These are phyloP conservation scores for Pseudogymnoascus sp. DNA, from an alignment of 2,329 filamentous ascomycete species.

Conservation along the genomic window DNA sequence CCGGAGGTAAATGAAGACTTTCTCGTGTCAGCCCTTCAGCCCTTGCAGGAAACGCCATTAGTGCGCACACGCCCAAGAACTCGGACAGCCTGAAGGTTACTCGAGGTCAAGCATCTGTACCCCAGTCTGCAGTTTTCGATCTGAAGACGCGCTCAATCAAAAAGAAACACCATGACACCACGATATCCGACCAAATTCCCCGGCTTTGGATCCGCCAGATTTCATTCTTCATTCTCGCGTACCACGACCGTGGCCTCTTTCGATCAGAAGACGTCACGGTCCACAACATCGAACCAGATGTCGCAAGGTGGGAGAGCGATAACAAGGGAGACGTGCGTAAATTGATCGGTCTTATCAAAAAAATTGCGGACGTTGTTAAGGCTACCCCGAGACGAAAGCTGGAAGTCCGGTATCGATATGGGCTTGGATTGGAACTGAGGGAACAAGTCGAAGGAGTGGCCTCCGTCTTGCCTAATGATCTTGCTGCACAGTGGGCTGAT, in stretches of 20 bases:
- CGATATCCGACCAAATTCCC: slow-evolving; percentile 31
- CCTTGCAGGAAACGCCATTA: too few species aligned
- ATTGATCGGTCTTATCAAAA: slow-evolving; percentile 20
- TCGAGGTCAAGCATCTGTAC: slow-evolving; percentile 9
- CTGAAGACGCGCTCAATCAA: slow-evolving; percentile 20
- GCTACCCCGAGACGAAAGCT: slow-evolving; percentile 18
- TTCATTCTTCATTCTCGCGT: slow-evolving; percentile 44
- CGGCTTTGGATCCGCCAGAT: slow-evolving; percentile 45
- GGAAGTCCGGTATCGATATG: slow-evolving; percentile 25
- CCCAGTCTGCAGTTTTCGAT: slow-evolving; percentile 42
- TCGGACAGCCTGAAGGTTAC: too few species aligned
- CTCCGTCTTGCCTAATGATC: slow-evolving; percentile 18
- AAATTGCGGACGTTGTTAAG: slow-evolving; percentile 22
- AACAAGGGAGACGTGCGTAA: slow-evolving; percentile 23
- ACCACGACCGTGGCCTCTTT: slow-evolving; percentile 39
- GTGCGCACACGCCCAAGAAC: too few species aligned
- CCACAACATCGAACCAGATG: slow-evolving; percentile 27
- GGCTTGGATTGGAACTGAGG: slow-evolving; percentile 31
- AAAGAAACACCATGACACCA: slow-evolving; percentile 13
- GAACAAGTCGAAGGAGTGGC: slow-evolving; percentile 23
- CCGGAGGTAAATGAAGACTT: too few species aligned
- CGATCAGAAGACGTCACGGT: slow-evolving; percentile 29
- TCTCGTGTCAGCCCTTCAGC: too few species aligned
- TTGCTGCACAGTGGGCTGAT: slow-evolving; percentile 13
- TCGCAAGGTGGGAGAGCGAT: slow-evolving; percentile 36